Evolutionary conservation across 2,329 filamentous ascomycete species (phyloP).

Genomic region (Colletotrichum scovillei): DNA sequence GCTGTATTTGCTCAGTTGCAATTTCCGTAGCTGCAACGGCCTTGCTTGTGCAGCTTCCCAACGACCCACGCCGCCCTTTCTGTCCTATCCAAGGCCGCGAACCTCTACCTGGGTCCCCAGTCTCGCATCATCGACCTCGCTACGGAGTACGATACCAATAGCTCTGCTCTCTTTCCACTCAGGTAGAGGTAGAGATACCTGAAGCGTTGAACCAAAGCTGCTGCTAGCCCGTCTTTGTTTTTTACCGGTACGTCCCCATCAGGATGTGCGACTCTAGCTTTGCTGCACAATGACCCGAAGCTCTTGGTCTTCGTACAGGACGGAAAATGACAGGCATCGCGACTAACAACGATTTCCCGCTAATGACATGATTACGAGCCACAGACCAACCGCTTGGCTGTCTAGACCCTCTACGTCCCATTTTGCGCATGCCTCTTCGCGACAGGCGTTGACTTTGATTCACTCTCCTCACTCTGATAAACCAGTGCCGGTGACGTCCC

Average conservation of each 20-base stretch:
- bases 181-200: constrained; percentile 3
- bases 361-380: constrained; percentile 22
- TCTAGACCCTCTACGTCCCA: neutral
- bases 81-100: constrained; percentile 17
- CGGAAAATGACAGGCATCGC: neutral
- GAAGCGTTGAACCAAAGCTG: neutral
- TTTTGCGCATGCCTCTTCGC: neutral
- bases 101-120: constrained; percentile 5
- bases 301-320: neutral
- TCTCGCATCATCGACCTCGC: constrained; percentile 16
- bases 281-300: constrained; percentile 6
- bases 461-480: neutral
- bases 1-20: constrained; percentile 7
- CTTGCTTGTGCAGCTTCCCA: constrained; percentile 19
- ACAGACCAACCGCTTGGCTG: neutral
- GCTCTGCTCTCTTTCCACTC: neutral
- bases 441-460: neutral
- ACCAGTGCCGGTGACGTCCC: neutral
- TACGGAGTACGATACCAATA: neutral
- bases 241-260: neutral
- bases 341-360: constrained; percentile 15
- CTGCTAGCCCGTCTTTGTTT: neutral
- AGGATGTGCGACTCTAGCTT: neutral
- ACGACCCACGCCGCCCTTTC: constrained; percentile 4
- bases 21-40: constrained; percentile 23